Percentiles rank a stretch among this genome's conserved stretches.
phyloP scores from a whole-genome alignment of 108 stramenopile species.

The Heterococcus sp. region DNA sequence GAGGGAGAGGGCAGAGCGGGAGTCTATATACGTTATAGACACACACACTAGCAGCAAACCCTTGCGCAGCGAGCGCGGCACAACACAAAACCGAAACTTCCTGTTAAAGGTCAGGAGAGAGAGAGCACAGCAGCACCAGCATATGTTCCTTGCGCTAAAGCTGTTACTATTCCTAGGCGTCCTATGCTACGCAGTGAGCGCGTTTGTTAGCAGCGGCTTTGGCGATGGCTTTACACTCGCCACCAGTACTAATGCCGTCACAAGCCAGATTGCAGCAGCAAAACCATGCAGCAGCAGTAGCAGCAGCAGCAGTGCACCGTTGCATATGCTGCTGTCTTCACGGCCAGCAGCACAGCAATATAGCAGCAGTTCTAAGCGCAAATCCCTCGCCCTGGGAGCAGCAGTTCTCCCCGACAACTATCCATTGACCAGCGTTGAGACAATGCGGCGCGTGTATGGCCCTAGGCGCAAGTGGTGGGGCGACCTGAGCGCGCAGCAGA shows the following conservation, averaged over 20 bases:
- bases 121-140: no score
- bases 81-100: no score
- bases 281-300: neutral
- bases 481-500: conserved; percentile 16
- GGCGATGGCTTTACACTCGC: neutral
- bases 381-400: neutral
- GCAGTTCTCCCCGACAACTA: neutral
- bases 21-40: no score
- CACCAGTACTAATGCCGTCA: neutral
- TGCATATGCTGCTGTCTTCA: no score
- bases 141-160: neutral
- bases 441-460: conserved; percentile 27
- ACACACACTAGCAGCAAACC: neutral
- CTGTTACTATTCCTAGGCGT: neutral
- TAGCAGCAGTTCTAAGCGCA: neutral
- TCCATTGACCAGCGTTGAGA: neutral
- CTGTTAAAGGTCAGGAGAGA: no score
- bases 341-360: no score
- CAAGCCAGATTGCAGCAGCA: neutral
- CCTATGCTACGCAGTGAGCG: neutral
- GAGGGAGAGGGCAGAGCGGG: neutral
- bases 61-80: no score
- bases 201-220: neutral
- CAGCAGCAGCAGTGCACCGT: no score
- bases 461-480: conserved; percentile 31